These are phyloP conservation scores for Suhomyces wounanorum DNA, from an alignment of 1,139 yeast species.

Conservation along the genomic window DNA sequence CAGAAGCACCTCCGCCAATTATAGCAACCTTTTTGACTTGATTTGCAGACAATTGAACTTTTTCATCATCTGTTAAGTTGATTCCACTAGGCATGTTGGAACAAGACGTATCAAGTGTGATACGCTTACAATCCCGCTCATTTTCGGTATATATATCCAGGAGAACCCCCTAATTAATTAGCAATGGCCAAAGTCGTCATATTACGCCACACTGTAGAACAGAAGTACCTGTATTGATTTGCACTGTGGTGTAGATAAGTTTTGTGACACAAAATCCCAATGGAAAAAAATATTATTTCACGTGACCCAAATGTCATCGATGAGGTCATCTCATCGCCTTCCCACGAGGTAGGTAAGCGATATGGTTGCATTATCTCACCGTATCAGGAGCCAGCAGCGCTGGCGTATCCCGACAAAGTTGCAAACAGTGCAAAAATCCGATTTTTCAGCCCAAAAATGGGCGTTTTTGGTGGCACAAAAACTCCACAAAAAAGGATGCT, in stretches of 20 bases:
- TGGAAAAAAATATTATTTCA: too few species aligned
- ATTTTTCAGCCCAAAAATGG: background rate
- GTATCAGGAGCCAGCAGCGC: background rate
- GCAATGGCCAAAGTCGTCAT: background rate
- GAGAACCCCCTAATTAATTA: background rate
- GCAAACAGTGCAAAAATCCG: background rate
- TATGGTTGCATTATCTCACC: background rate
- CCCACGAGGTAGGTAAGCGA: background rate
- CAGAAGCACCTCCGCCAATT: constrained; percentile 58
- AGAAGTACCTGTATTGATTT: background rate
- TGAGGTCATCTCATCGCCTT: background rate
- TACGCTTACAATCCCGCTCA: background rate
- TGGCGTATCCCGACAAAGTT: background rate
- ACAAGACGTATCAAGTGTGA: background rate
- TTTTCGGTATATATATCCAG: background rate
- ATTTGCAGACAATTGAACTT: constrained; percentile 12
- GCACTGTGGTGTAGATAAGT: background rate
- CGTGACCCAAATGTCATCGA: background rate
- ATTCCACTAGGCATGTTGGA: constrained; percentile 9
- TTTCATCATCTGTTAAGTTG: constrained; percentile 4
- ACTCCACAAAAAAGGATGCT: too few species aligned
- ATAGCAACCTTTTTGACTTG: constrained; percentile 40
- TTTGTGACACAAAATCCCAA: background rate
- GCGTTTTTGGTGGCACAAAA: too few species aligned
- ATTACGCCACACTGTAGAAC: background rate